Evolutionary conservation across 192 early-diverging fungal genomes (phyloP).

Genomic region (Umbelopsis sp.): DNA sequence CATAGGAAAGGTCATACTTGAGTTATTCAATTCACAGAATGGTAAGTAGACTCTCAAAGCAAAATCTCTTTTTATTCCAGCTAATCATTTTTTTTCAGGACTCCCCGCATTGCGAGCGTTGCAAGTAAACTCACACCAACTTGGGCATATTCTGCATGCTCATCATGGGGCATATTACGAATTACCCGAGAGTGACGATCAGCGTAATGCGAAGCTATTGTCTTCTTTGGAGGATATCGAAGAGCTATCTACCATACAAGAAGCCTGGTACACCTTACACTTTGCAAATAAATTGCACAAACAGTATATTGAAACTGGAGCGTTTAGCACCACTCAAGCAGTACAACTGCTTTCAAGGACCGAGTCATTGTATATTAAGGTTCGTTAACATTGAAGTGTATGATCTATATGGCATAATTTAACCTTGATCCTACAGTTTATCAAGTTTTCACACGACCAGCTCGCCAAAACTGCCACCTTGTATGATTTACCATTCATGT

Average conservation of each 20-base stretch:
- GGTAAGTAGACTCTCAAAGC: constrained; percentile 22
- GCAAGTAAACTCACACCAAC: constrained; percentile 67
- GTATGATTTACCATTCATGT: constrained; percentile 33
- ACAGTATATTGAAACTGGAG: constrained; percentile 20
- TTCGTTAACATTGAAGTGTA: not conserved
- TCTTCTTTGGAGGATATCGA: not conserved
- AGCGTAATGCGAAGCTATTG: not conserved
- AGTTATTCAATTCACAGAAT: constrained; percentile 60
- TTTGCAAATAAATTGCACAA: constrained; percentile 9
- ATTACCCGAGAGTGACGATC: not conserved
- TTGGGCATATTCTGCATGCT: constrained; percentile 40
- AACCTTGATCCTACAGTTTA: constrained; percentile 27
- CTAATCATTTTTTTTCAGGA: constrained; percentile 1
- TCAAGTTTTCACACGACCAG: constrained; percentile 18
- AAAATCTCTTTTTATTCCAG: not conserved
- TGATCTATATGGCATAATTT: not conserved
- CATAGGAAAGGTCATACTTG: constrained; percentile 82
- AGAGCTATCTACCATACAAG: not conserved
- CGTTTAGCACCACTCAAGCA: not conserved
- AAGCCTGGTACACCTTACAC: not conserved
- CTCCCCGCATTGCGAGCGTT: constrained; percentile 46
- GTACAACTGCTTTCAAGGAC: not conserved
- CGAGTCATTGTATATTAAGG: constrained; percentile 1
- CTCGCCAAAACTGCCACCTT: constrained; percentile 29
- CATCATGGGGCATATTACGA: constrained; percentile 1